Evolutionary conservation across 345 rosid species (phyloP), one percentile per base, ranked within the genome.

Genomic region (Arabis alpina): DNA sequence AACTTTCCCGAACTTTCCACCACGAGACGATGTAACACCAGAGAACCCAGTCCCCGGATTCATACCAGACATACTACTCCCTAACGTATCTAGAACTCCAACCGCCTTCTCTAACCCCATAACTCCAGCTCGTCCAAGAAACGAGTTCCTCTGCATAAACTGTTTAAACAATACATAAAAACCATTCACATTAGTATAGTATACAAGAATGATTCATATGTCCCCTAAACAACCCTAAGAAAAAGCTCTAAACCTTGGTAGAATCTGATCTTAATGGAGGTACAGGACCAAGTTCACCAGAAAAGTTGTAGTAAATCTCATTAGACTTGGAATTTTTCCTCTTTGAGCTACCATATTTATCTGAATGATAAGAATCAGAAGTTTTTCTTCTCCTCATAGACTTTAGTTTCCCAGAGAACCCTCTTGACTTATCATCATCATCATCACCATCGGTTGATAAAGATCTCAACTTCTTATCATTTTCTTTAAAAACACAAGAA

Each of bases 21-120:
- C 87, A 71, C 86, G 85, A 0, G 87, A 77, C 54, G 80, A 69
- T 41, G 70, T 14, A 49, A 77, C 39, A 24, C 89, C 92, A 19
- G 98, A 50, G 53, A 84, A 84, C 47, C 86, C 90, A 54, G 77
- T 76, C 14, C 80, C 50, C 6, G 86, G 60, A 49, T 94, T 89
- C 83, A 91, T 72, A 75, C 82, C 78, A 12, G 96, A 83, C 89
- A 89, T 72, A 60, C 91, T 84, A 69, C 93, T 89, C 64, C 96
- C 97, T 3, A 91, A 70, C 48, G 88, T 84, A 73, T 87, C 97
- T 19, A 93, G 50, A 73, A 85, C 88, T 44, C 80, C 91, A 1
- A 87, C 88, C 3, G 96, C 91, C 79, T 80, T 87, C 76, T 87
- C 91, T 37, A 93, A 51, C 34, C 96, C 87, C 48, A 79, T 68